These are phyloP conservation scores for Parastagonospora nodorum DNA, from an alignment of 2,329 filamentous ascomycete species.

Conservation along the genomic window DNA sequence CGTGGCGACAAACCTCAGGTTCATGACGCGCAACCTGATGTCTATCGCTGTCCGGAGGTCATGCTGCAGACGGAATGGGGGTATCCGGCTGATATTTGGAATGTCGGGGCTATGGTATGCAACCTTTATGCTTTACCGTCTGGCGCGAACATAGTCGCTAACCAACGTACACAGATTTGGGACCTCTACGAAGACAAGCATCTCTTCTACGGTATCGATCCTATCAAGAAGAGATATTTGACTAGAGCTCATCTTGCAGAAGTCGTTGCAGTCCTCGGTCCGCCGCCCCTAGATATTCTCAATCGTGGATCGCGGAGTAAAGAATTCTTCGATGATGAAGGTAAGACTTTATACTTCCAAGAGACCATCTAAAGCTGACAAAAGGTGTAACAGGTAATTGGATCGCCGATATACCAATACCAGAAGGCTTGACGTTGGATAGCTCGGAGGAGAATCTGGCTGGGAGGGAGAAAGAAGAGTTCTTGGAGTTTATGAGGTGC, in stretches of 20 bases:
- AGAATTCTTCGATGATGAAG: conserved; percentile 21
- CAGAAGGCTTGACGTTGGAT: conserved; percentile 12
- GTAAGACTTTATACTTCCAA: conserved; percentile 8
- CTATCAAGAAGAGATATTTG: conserved; percentile 27
- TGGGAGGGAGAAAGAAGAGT: conserved; percentile 30
- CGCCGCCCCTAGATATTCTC: conserved; percentile 21
- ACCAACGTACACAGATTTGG: conserved; percentile 38
- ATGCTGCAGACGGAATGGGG: conserved; percentile 44
- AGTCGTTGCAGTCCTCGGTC: conserved; percentile 25
- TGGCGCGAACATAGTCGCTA: not conserved
- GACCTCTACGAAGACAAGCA: conserved; percentile 43
- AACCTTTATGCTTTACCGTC: too few relatives aligned
- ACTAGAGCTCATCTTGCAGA: conserved; percentile 35
- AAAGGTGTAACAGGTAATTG: conserved; percentile 19
- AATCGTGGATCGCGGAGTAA: conserved; percentile 11
- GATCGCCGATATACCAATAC: conserved; percentile 15
- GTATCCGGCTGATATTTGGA: conserved; percentile 47
- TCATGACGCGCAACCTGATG: conserved; percentile 40
- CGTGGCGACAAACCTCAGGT: conserved; percentile 18
- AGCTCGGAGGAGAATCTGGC: conserved; percentile 20
- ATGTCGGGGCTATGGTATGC: conserved; percentile 45
- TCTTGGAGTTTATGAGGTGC: conserved; percentile 39
- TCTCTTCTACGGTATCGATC: conserved; percentile 33
- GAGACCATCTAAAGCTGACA: conserved; percentile 4
- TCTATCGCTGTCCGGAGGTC: conserved; percentile 47